These are phyloP conservation scores for Ogataea methanolica DNA, from an alignment of 805 yeast species.

Conservation along the genomic window DNA sequence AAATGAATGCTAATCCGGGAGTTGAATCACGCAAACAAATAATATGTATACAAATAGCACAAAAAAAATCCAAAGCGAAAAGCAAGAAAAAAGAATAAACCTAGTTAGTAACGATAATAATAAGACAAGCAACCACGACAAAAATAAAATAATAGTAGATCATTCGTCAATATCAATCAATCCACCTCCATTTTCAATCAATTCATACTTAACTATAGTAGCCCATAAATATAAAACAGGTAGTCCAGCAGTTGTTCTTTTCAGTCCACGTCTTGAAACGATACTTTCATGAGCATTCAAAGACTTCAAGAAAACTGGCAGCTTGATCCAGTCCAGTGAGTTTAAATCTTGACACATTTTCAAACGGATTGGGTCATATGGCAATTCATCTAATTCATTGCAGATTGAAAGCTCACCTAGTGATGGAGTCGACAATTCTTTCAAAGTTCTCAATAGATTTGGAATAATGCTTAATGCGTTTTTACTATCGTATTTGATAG, in stretches of 20 bases:
- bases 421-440: not conserved
- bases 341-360: slow-evolving; percentile 53
- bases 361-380: slow-evolving; percentile 19
- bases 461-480: not conserved
- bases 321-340: slow-evolving; percentile 66
- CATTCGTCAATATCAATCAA: slow-evolving; percentile 5
- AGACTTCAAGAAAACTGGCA: slow-evolving; percentile 65
- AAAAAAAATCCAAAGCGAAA: not conserved
- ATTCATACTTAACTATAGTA: slow-evolving; percentile 14
- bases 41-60: too few relatives aligned
- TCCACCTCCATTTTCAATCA: not conserved
- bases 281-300: slow-evolving; percentile 86
- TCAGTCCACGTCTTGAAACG: slow-evolving; percentile 68
- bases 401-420: slow-evolving; percentile 5
- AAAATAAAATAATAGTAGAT: not conserved
- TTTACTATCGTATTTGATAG: slow-evolving; percentile 2
- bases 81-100: not conserved
- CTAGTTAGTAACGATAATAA: not conserved
- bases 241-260: slow-evolving; percentile 45
- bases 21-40: too few relatives aligned
- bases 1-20: too few relatives aligned
- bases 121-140: not conserved
- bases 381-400: slow-evolving; percentile 16
- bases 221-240: slow-evolving; percentile 50
- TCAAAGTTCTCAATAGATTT: not conserved